Percentiles rank a stretch among this genome's conserved stretches.
These are phyloP conservation scores for Tetraselmis chui DNA, from an alignment of 139 green algal species.

Conservation along the genomic window DNA sequence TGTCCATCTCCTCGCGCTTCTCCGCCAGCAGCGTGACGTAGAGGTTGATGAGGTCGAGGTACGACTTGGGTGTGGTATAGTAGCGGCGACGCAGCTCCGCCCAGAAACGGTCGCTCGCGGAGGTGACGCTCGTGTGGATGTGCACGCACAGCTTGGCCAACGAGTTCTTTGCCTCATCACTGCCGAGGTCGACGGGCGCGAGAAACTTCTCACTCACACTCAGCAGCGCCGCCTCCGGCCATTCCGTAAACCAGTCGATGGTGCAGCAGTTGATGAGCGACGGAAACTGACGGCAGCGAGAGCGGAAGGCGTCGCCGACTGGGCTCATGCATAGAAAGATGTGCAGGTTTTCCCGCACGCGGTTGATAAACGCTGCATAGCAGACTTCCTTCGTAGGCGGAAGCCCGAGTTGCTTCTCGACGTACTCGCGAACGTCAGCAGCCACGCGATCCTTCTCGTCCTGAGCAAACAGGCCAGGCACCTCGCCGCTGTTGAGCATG, in stretches of 20 bases:
- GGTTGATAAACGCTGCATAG: slow-evolving; percentile 63
- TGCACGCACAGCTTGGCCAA: slow-evolving; percentile 55
- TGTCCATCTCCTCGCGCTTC: slow-evolving; percentile 36
- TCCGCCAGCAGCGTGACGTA: slow-evolving; percentile 44
- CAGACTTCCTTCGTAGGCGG: slow-evolving; percentile 50
- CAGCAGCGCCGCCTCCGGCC: slow-evolving; percentile 40
- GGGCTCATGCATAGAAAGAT: slow-evolving; percentile 74
- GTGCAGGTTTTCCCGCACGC: slow-evolving; percentile 72
- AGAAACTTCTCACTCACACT: slow-evolving; percentile 60
- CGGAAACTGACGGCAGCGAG: slow-evolving; percentile 67
- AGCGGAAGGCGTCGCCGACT: slow-evolving; percentile 67
- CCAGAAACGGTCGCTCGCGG: slow-evolving; percentile 49
- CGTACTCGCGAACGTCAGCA: slow-evolving; percentile 58
- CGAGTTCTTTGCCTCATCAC: slow-evolving; percentile 29
- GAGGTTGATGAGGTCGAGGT: slow-evolving; percentile 81
- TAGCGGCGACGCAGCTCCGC: slow-evolving; percentile 45
- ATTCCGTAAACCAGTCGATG: slow-evolving; percentile 75
- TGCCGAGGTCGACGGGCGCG: slow-evolving; percentile 47
- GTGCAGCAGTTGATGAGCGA: slow-evolving; percentile 80
- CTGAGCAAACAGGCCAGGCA: slow-evolving; percentile 44
- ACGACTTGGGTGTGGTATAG: slow-evolving; percentile 84
- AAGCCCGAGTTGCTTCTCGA: slow-evolving; percentile 28
- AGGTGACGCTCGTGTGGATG: slow-evolving; percentile 61
- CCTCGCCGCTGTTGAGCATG: slow-evolving; percentile 71
- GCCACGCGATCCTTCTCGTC: slow-evolving; percentile 73